Percentiles rank a stretch among this genome's conserved stretches.
phyloP scores from a whole-genome alignment of 2,329 filamentous ascomycete genomes.

The Pseudocercospora fuligena region DNA sequence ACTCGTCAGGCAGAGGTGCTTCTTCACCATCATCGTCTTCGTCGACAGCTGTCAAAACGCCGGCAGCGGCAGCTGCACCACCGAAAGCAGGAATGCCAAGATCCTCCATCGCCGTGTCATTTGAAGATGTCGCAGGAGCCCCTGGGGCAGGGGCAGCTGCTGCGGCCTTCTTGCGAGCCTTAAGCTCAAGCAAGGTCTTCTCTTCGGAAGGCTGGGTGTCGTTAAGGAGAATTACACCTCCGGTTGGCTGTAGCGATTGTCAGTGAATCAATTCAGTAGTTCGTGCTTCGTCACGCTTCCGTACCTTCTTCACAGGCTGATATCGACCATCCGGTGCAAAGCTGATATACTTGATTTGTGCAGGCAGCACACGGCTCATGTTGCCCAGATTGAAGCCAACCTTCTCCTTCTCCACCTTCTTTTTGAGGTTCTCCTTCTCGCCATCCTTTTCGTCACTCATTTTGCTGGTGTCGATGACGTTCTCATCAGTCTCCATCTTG shows the following conservation, averaged over 20 bases:
- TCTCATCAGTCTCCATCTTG: slow-evolving; percentile 78
- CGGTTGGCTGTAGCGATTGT: slow-evolving; percentile 71
- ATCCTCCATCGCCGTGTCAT: slow-evolving; percentile 41
- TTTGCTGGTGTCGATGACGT: slow-evolving; percentile 46
- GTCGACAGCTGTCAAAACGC: slow-evolving; percentile 83
- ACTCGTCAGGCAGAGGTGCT: slow-evolving; percentile 70
- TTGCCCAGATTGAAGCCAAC: slow-evolving; percentile 95
- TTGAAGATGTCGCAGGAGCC: slow-evolving; percentile 29
- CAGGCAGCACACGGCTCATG: slow-evolving; percentile 91
- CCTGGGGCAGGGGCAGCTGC: slow-evolving; percentile 49
- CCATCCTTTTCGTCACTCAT: slow-evolving; percentile 48
- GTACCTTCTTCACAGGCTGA: slow-evolving; percentile 87
- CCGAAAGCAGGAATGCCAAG: slow-evolving; percentile 31
- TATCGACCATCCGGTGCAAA: slow-evolving; percentile 84
- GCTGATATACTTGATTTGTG: slow-evolving; percentile 93
- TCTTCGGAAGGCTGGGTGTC: slow-evolving; percentile 80
- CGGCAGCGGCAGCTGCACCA: slow-evolving; percentile 59
- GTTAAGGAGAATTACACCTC: slow-evolving; percentile 87
- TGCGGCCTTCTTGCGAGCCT: slow-evolving; percentile 75
- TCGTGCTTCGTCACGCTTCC: not conserved
- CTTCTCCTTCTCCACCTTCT: slow-evolving; percentile 95
- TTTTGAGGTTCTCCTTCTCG: slow-evolving; percentile 71
- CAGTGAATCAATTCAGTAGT: slow-evolving; percentile 40
- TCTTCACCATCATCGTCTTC: slow-evolving; percentile 79
- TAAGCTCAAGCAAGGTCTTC: slow-evolving; percentile 85